Evolutionary conservation across 202 grass and related monocot species (phyloP).

Genomic region (Miscanthus sacchariflorus): DNA sequence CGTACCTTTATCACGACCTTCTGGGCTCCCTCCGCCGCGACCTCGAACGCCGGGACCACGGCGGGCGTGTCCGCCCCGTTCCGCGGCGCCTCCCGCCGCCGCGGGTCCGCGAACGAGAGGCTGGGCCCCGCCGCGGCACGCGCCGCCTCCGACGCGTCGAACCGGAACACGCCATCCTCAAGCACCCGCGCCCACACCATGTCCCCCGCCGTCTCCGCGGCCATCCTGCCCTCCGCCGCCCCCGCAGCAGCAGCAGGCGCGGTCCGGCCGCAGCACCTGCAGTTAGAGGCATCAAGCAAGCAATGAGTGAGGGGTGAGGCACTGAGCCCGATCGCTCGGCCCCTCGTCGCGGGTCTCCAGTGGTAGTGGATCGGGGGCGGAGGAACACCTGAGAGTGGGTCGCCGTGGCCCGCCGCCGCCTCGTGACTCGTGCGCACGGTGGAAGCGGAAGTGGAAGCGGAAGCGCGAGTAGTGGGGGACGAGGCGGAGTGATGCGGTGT

Average conservation of each 20-base stretch:
- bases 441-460: constrained; percentile 23
- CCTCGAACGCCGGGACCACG: constrained; percentile 56
- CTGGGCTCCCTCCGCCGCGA: constrained; percentile 47
- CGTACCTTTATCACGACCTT: constrained; percentile 78
- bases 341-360: not conserved
- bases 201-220: constrained; percentile 15
- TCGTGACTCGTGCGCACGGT: constrained; percentile 1
- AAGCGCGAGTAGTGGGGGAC: not conserved
- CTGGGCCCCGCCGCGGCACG: constrained; percentile 68
- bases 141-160: constrained; percentile 71
- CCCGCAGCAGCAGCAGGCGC: constrained; percentile 13
- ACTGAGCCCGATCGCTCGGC: not conserved
- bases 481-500: not conserved
- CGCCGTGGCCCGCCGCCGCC: not conserved
- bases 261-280: constrained; percentile 42
- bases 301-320: constrained; percentile 6
- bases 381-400: constrained; percentile 28
- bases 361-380: not conserved
- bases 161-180: constrained; percentile 82
- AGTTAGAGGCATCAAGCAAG: not conserved
- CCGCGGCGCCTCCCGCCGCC: constrained; percentile 58
- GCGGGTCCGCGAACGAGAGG: constrained; percentile 65
- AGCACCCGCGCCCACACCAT: constrained; percentile 72
- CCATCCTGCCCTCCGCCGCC: constrained; percentile 14
- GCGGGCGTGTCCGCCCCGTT: constrained; percentile 41